These are phyloP conservation scores for Hypocreales sp. DNA, from an alignment of 2,329 filamentous ascomycete genomes.

Conservation along the genomic window DNA sequence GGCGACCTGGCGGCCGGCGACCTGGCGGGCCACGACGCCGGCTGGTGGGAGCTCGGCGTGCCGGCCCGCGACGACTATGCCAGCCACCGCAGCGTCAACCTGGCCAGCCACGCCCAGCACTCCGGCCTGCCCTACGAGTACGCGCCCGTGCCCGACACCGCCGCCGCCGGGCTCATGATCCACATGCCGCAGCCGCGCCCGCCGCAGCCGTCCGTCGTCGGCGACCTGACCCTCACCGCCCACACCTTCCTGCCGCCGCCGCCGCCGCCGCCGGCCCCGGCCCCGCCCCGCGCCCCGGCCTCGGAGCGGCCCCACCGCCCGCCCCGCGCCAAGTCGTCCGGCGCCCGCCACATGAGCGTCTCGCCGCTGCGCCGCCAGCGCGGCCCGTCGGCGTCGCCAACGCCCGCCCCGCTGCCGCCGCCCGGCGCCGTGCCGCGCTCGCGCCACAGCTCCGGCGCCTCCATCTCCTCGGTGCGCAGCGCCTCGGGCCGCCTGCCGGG, in stretches of 20 bases:
- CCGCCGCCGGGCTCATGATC: conserved; percentile 30
- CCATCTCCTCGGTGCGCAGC: conserved; percentile 18
- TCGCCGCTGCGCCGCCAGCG: conserved; percentile 26
- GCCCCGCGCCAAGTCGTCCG: conserved; percentile 37
- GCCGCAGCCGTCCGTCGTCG: conserved; percentile 18
- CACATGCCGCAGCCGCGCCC: conserved; percentile 33
- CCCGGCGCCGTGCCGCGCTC: conserved; percentile 10
- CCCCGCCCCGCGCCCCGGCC: conserved; percentile 5
- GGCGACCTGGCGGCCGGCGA: conserved; percentile 13
- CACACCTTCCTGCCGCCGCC: conserved; percentile 20
- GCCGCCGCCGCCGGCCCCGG: conserved; percentile 6
- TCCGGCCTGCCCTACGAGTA: conserved; percentile 25
- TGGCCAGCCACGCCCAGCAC: conserved; percentile 24
- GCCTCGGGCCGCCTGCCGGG: conserved; percentile 16
- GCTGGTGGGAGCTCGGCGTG: conserved; percentile 17
- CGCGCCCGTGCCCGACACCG: conserved; percentile 14
- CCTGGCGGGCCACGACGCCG: conserved; percentile 8
- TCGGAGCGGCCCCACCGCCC: conserved; percentile 26
- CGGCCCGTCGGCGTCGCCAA: conserved; percentile 23
- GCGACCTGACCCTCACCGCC: conserved; percentile 16
- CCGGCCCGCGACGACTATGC: conserved; percentile 13
- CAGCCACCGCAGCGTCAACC: conserved; percentile 19
- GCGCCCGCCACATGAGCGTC: conserved; percentile 29
- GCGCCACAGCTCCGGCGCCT: conserved; percentile 23
- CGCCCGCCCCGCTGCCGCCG: conserved; percentile 13